phyloP scores from a whole-genome alignment of 306 rosid species.

The Vigna nakashimae region DNA sequence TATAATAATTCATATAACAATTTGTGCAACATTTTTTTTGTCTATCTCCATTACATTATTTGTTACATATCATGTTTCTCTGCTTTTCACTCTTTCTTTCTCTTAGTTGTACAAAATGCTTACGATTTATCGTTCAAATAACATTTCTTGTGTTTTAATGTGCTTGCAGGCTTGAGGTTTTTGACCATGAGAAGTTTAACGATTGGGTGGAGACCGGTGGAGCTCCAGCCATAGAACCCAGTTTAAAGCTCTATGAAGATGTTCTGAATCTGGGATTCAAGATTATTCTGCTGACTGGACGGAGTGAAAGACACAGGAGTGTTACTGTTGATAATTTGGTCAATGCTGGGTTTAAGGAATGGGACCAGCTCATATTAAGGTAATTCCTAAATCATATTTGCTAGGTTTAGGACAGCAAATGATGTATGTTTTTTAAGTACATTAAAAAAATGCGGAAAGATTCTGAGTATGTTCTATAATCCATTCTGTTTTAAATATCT shows the following conservation, averaged over 20 bases:
- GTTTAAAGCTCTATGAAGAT: slow-evolving; percentile 83
- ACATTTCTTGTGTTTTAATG: slow-evolving; percentile 9
- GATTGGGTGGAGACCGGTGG: slow-evolving; percentile 76
- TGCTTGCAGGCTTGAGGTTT: slow-evolving; percentile 63
- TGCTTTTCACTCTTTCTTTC: no score
- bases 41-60: no score
- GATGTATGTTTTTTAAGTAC: no score
- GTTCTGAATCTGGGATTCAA: slow-evolving; percentile 61
- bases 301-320: slow-evolving; percentile 62
- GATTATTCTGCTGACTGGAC: no score
- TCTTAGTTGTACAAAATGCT: no score
- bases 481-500: no score
- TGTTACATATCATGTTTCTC: no score
- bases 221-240: slow-evolving; percentile 71
- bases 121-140: no score
- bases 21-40: no score
- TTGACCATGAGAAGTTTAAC: slow-evolving; percentile 51
- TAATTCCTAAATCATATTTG: slow-evolving; percentile 37
- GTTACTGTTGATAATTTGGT: slow-evolving; percentile 73
- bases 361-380: slow-evolving; percentile 89
- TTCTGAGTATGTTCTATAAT: no score
- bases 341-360: slow-evolving; percentile 70
- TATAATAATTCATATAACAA: no score
- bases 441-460: no score
- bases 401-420: not conserved